Conservation (phyloP, 2,329 filamentous ascomycete genomes). For the Ophiocordyceps robertsii region DNA sequence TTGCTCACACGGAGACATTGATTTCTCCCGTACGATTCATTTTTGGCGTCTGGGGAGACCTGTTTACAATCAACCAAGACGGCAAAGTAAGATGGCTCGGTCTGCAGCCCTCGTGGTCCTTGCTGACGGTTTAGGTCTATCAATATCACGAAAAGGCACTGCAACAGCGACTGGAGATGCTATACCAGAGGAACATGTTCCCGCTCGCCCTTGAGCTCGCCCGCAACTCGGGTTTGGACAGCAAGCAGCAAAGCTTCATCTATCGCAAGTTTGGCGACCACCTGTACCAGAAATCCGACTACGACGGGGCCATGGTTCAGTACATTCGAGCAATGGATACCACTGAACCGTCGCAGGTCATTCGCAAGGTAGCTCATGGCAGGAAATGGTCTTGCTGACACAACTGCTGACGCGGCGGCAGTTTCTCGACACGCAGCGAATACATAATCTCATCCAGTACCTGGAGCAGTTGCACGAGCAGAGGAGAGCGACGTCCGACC, state of each 20-base stretch:
- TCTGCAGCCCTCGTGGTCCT: background rate
- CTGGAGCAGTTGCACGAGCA: constrained; percentile 93
- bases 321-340: constrained; percentile 94
- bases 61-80: constrained; percentile 83
- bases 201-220: constrained; percentile 84
- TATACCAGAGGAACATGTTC: constrained; percentile 90
- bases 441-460: constrained; percentile 95
- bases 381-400: background rate
- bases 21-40: constrained; percentile 67
- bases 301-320: constrained; percentile 97
- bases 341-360: constrained; percentile 91
- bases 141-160: constrained; percentile 85
- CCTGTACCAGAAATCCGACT: constrained; percentile 88
- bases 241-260: constrained; percentile 75
- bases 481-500: constrained; percentile 83
- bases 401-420: constrained; percentile 22
- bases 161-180: constrained; percentile 79
- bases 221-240: constrained; percentile 72
- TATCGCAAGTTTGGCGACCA: constrained; percentile 90
- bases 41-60: constrained; percentile 79
- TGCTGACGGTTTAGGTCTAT: constrained; percentile 42
- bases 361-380: constrained; percentile 54
- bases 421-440: constrained; percentile 93
- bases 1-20: constrained; percentile 79
- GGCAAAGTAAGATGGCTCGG: constrained; percentile 54